These are phyloP conservation scores for Lenwebbia sp. DNA, from an alignment of 345 rosid species.

Conservation along the genomic window DNA sequence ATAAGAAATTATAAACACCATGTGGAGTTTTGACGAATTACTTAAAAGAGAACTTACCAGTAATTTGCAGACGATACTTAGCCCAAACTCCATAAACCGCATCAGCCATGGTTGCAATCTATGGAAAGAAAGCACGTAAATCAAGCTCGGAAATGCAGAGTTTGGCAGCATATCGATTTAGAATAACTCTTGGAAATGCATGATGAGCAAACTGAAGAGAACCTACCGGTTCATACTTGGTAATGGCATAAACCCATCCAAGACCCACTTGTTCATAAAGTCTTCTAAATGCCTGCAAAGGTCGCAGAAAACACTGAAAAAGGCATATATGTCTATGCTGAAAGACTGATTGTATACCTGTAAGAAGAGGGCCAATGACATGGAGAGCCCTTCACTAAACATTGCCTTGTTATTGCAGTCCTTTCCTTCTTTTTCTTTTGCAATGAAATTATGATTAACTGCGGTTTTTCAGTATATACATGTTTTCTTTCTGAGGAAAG, in stretches of 20 bases:
- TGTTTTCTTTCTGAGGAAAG: neutral
- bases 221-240: conserved; percentile 79
- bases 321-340: neutral
- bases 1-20: neutral
- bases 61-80: conserved; percentile 69
- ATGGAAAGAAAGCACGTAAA: conserved; percentile 3
- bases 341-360: neutral
- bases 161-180: neutral
- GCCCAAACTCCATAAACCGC: conserved; percentile 79
- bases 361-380: neutral
- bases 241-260: conserved; percentile 85
- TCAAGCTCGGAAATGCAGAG: neutral
- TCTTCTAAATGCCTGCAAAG: conserved; percentile 76
- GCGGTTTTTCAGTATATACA: neutral
- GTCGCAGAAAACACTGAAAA: neutral
- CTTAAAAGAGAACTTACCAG: conserved; percentile 31
- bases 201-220: neutral
- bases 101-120: conserved; percentile 67
- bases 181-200: neutral
- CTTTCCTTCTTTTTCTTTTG: neutral
- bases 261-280: conserved; percentile 80
- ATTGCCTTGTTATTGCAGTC: neutral
- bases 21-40: neutral
- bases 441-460: neutral
- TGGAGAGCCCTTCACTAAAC: neutral